Conservation (phyloP, 495 filamentous ascomycete genomes). For the Penicillium parvum region DNA sequence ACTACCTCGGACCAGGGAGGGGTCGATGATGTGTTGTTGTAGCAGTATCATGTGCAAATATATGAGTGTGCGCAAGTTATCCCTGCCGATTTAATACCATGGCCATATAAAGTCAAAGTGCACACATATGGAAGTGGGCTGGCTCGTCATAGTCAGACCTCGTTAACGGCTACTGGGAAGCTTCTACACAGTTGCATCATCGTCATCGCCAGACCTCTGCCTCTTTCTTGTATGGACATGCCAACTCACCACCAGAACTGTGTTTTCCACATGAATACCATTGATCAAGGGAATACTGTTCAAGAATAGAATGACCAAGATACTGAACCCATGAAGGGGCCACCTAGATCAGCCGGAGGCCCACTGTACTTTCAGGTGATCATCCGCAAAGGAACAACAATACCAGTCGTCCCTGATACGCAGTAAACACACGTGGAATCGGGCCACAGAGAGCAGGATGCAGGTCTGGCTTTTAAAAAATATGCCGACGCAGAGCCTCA, state of each 20-base stretch:
- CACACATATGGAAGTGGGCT: too few species aligned
- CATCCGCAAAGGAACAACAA: not conserved
- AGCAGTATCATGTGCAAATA: too few species aligned
- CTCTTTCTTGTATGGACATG: not conserved
- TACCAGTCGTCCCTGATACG: not conserved
- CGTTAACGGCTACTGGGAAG: constrained; percentile 20
- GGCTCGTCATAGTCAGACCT: constrained; percentile 12
- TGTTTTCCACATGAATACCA: too few species aligned
- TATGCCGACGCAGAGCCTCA: not conserved
- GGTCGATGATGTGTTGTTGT: too few species aligned
- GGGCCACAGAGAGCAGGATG: not conserved
- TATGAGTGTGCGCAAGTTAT: too few species aligned
- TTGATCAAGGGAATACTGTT: too few species aligned
- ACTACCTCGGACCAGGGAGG: too few species aligned
- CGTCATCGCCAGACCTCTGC: constrained; percentile 8
- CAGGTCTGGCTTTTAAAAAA: not conserved
- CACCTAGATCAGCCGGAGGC: too few species aligned
- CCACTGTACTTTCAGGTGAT: not conserved
- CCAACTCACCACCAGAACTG: not conserved
- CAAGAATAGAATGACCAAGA: too few species aligned
- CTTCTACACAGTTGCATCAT: constrained; percentile 24
- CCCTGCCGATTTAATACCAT: too few species aligned
- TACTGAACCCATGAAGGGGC: too few species aligned
- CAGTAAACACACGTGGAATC: not conserved
- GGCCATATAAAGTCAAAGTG: too few species aligned